phyloP scores from a whole-genome alignment of 805 yeast species.

The Pichia sporocuriosa region DNA sequence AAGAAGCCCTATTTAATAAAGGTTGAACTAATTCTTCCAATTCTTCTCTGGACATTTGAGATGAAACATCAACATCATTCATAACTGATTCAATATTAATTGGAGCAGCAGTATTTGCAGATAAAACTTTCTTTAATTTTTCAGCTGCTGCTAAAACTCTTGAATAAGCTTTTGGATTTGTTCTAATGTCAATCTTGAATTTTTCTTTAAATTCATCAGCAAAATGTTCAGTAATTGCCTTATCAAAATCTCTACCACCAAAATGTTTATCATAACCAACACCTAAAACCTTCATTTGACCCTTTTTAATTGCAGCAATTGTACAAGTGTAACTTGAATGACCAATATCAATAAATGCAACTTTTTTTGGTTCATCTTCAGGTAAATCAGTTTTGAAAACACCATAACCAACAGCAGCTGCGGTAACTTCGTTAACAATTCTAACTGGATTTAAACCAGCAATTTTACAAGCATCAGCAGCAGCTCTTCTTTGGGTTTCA shows the following conservation, averaged over 20 bases:
- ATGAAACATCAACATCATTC: constrained; percentile 93
- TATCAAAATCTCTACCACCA: constrained; percentile 97
- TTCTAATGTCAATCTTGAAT: constrained; percentile 87
- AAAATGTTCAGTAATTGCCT: constrained; percentile 89
- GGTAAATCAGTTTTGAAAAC: constrained; percentile 96
- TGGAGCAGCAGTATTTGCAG: constrained; percentile 94
- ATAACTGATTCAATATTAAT: constrained; percentile 92
- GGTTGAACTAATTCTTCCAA: constrained; percentile 87
- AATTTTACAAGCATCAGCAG: constrained; percentile 88
- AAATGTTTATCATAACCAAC: constrained; percentile 91
- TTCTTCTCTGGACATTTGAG: constrained; percentile 83
- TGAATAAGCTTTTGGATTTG: constrained; percentile 91
- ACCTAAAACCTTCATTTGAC: constrained; percentile 90
- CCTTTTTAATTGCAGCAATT: constrained; percentile 87
- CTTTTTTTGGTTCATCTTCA: constrained; percentile 83
- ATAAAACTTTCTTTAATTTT: constrained; percentile 88
- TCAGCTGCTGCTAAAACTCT: constrained; percentile 91
- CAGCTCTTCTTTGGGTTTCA: constrained; percentile 93
- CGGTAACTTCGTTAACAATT: constrained; percentile 94
- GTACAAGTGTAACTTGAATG: constrained; percentile 91
- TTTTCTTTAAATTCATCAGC: constrained; percentile 87
- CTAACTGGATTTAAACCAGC: constrained; percentile 98
- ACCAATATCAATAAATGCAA: constrained; percentile 95
- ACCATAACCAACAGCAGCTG: constrained; percentile 99
- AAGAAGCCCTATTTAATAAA: constrained; percentile 63